Base-by-base conservation (phyloP, 805 yeast species). In the Cyberlindnera petersonii region DNA sequence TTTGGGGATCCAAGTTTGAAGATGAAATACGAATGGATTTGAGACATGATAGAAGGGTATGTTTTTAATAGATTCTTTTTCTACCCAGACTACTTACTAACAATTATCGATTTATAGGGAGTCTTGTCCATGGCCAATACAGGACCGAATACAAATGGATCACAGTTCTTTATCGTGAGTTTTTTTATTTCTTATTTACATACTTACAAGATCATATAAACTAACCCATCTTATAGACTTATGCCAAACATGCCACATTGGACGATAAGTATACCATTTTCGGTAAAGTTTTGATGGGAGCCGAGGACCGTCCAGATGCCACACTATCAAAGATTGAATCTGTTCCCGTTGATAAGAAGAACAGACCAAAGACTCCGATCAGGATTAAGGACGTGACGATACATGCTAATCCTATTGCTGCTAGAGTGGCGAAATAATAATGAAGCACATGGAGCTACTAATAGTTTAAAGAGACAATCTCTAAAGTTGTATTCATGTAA, bases 221-320 rank as follows among this genome's bases (percentile, higher is more conserved):
- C 33, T 29, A 37, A 43, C 47, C 22, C 28, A 24, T 24, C 6
- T 9, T 6, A 6, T 28, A 60, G 65, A 91, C 98, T 17, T 86
- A 95, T 5, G 88, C 76, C 2, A 79, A 64, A n/a, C 87, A 96
- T 3, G 91, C 96, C 3, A 95, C 89, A 60, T 64, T 80, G 47
- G 75, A 82, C 58, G 79, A 77, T 24, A 62, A 64, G 10, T 81
- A 82, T 58, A 88, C 83, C 39, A 86, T 80, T 0, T 83, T 84
- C 56, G 94, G 93, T 23, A 85, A 81, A 60, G 78, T 84, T 22
- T 48, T 74, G 10, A 75, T 74, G 33, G 91, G 91, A 1, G 53
- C 53, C 5, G 63, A 59, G 23, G 42, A 40, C 4, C 40, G 43
- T 4, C 58, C 56, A 6, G 55, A 44, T 11, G 52, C 60, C 3